Evolutionary conservation across 2,329 filamentous ascomycete genomes (phyloP).

Genomic region (Fusarium mangiferae): DNA sequence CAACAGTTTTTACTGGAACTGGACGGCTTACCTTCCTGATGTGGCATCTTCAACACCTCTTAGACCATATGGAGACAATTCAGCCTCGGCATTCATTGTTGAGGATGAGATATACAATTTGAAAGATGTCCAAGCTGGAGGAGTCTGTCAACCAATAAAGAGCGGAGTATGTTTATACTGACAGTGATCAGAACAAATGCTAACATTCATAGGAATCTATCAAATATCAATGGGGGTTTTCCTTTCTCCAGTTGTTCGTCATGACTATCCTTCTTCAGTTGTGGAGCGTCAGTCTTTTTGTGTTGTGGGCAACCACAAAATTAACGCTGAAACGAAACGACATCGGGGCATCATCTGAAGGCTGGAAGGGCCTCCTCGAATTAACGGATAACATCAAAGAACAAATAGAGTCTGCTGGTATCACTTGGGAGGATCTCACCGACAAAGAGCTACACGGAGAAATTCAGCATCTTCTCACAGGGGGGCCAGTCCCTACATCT

Average conservation of each 20-base stretch:
- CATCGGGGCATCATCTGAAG: accelerated
- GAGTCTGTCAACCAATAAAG: background rate
- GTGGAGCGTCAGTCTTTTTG: background rate
- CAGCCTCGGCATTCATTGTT: accelerated
- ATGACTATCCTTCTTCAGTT: background rate
- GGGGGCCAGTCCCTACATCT: background rate
- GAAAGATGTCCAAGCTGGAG: background rate
- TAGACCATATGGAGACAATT: background rate
- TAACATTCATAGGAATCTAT: background rate
- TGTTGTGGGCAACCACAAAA: background rate
- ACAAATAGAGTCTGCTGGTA: background rate
- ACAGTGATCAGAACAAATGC: accelerated
- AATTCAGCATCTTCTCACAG: background rate
- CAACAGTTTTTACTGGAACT: background rate
- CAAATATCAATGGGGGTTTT: slow-evolving; percentile 18
- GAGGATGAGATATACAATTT: background rate
- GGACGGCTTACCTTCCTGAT: background rate
- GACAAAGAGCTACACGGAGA: background rate
- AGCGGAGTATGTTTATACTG: background rate
- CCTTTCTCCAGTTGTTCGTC: slow-evolving; percentile 5
- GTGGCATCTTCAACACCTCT: accelerated
- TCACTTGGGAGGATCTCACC: background rate
- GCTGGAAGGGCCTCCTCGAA: background rate
- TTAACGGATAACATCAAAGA: background rate
- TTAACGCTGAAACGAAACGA: background rate